phyloP scores from a whole-genome alignment of 2,329 filamentous ascomycete genomes.

The Ascochyta rabiei region DNA sequence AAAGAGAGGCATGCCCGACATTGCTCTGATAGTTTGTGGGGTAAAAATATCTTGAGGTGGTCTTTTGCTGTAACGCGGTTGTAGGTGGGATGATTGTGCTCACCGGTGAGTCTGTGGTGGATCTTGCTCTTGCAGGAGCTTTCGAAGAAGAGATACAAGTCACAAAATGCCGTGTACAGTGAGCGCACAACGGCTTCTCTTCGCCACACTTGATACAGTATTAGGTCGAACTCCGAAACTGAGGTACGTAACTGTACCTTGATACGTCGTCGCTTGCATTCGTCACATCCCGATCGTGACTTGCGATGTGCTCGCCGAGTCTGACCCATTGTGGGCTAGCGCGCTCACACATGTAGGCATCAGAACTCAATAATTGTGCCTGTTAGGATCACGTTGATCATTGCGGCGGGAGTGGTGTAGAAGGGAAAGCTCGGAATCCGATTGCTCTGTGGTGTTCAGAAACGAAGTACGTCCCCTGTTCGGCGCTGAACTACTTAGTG shows the following conservation, averaged over 20 bases:
- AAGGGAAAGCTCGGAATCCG: background rate
- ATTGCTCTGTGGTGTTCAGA: background rate
- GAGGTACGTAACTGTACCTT: constrained; percentile 15
- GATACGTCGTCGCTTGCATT: constrained; percentile 30
- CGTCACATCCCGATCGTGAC: constrained; percentile 23
- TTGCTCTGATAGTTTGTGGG: background rate
- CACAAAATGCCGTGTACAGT: constrained; percentile 17
- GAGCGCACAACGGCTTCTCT: constrained; percentile 16
- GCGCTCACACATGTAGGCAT: background rate
- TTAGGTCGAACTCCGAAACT: background rate
- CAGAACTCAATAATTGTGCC: background rate
- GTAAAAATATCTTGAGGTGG: background rate
- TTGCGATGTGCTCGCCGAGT: constrained; percentile 25
- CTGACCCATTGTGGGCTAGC: constrained; percentile 12
- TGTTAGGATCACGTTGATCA: background rate
- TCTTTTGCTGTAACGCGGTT: background rate
- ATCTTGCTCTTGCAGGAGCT: background rate
- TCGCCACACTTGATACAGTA: constrained; percentile 14
- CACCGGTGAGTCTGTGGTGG: background rate
- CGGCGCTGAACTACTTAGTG: background rate
- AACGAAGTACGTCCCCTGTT: constrained; percentile 19
- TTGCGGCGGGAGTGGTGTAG: background rate
- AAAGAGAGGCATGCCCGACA: constrained; percentile 5
- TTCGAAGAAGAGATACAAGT: constrained; percentile 10
- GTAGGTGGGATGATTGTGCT: background rate